phyloP scores from a whole-genome alignment of 768 basidiomycete genomes.

The Russula emetica region DNA sequence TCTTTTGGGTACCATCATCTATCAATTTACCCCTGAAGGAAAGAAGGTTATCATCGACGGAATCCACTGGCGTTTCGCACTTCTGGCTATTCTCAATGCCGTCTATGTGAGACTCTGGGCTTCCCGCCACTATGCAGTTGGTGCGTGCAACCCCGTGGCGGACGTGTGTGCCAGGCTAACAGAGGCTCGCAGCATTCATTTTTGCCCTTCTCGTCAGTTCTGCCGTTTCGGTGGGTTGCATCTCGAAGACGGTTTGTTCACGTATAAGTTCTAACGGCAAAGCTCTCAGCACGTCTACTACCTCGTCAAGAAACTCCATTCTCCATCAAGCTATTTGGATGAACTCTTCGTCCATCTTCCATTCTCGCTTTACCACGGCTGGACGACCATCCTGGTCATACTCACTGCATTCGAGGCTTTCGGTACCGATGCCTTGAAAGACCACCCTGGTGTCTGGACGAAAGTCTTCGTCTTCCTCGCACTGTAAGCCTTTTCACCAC shows the following conservation, averaged over 20 bases:
- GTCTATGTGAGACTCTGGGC: constrained; percentile 89
- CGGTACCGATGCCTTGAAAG: constrained; percentile 64
- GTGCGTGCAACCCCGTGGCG: constrained; percentile 32
- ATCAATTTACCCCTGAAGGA: constrained; percentile 77
- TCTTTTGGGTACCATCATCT: constrained; percentile 85
- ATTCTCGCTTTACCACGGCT: constrained; percentile 93
- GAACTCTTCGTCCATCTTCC: constrained; percentile 93
- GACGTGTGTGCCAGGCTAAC: neutral
- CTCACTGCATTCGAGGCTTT: constrained; percentile 86
- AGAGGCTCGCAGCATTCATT: constrained; percentile 61
- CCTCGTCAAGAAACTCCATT: constrained; percentile 82
- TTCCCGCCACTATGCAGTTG: constrained; percentile 63
- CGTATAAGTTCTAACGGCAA: constrained; percentile 33
- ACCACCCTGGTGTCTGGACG: constrained; percentile 80
- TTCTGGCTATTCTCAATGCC: constrained; percentile 81
- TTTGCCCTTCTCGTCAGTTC: constrained; percentile 86
- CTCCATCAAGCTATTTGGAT: constrained; percentile 58
- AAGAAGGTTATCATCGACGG: constrained; percentile 80
- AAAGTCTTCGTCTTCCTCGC: constrained; percentile 94
- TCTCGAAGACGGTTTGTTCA: constrained; percentile 23
- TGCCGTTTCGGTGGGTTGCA: constrained; percentile 43
- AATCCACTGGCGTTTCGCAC: constrained; percentile 86
- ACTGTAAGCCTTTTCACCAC: constrained; percentile 47
- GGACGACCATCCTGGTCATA: constrained; percentile 81
- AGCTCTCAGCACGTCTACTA: constrained; percentile 80